Evolutionary conservation across 2,329 filamentous ascomycete genomes (phyloP).

Genomic region (Huntiella decipiens): DNA sequence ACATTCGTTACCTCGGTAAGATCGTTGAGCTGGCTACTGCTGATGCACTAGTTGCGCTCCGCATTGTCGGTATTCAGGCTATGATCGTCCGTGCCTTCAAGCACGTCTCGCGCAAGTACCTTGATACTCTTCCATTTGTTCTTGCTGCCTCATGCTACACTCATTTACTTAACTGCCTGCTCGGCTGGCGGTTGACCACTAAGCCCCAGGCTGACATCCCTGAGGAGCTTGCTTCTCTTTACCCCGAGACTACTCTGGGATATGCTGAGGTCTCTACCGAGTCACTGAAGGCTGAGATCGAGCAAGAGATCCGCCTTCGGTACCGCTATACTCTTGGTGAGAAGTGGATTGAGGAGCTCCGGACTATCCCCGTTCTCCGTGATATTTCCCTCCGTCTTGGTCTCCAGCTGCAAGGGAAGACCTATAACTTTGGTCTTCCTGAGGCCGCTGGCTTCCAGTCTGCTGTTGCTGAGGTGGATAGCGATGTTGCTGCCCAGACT

Average conservation of each 20-base stretch:
- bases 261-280: constrained; percentile 67
- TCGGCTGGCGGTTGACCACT: constrained; percentile 59
- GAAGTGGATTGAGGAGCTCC: constrained; percentile 48
- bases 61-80: constrained; percentile 64
- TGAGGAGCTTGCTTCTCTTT: constrained; percentile 51
- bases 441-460: constrained; percentile 13
- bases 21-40: constrained; percentile 48
- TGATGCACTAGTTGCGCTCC: constrained; percentile 59
- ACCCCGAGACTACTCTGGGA: constrained; percentile 60
- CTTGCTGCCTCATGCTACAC: constrained; percentile 64
- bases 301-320: constrained; percentile 50
- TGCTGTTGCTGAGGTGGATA: constrained; percentile 15
- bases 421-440: constrained; percentile 21
- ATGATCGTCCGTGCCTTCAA: constrained; percentile 95
- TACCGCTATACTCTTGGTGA: constrained; percentile 58
- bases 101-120: constrained; percentile 63
- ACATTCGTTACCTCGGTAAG: constrained; percentile 85
- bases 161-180: constrained; percentile 83
- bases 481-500: constrained; percentile 18
- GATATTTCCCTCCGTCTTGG: constrained; percentile 80
- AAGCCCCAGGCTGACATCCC: constrained; percentile 65
- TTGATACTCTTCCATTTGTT: constrained; percentile 60
- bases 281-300: constrained; percentile 47
- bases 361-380: constrained; percentile 67
- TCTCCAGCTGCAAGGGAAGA: constrained; percentile 64